Base-by-base conservation (phyloP, 805 yeast species). In the Kuraishia capsulata region DNA sequence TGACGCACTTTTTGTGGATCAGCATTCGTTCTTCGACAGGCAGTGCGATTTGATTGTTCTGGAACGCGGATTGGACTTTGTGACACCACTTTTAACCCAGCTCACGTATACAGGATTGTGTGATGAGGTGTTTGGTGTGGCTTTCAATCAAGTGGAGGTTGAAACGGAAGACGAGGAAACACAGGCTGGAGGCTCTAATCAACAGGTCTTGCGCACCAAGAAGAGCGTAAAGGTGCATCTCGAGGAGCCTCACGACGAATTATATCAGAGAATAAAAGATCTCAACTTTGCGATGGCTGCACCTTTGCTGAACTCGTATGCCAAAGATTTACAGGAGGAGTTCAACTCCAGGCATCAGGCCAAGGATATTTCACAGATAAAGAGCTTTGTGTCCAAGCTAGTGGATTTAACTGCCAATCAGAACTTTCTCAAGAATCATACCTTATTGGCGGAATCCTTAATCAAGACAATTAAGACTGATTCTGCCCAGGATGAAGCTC, bases 251-350 rank as follows among this genome's bases (percentile, higher is more conserved):
- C 40, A 43, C n/a, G 86, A 80, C 45, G 61, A 65, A 9, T 61
- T 80, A 4, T 74, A 64, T 47, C 61, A 59, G 2, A 56, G 67
- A 5, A 63, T 89, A 13, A 73, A 77, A 44, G 74, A 76, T 51
- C 59, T 78, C 40, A 88, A 88, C 45, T 89, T 92, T 56, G 82
- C 89, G 2, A 69, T 78, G 20, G 80, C 89, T 26, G 97, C 97
- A 2, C 70, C 75, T 5, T 67, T 69, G 20, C 65, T 92, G 33
- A 89, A 87, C 54, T 55, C 64, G 20, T 64, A 77, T 40, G 97
- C 97, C 0, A 78, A 75, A 45, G 61, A 67, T 34, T 61, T 92
- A 33, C 94, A 87, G 54, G 61, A 64, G 4, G 79, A 79, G 49
- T 85, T 77, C 52, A 86, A 80, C 38, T 64, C 63, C 37, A 63